These are phyloP conservation scores for Picea mariana DNA, from an alignment of 83 land plant genomes.

Conservation along the genomic window DNA sequence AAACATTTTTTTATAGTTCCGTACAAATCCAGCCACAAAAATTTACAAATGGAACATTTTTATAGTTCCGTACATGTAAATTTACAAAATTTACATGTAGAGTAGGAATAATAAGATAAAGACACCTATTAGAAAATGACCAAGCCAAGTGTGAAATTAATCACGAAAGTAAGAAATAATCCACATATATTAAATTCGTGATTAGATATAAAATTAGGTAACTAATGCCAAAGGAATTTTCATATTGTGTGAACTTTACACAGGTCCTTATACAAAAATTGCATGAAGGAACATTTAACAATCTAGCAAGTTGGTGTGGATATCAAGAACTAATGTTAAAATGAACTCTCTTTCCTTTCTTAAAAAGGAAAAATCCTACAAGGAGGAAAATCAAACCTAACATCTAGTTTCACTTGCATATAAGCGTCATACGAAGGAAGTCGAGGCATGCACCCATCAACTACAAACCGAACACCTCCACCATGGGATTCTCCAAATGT, in stretches of 20 bases:
- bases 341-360: neutral
- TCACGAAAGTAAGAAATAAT: neutral
- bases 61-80: neutral
- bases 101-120: neutral
- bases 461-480: no score
- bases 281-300: neutral
- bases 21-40: no score
- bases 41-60: neutral
- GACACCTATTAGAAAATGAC: neutral
- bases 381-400: conserved; percentile 57
- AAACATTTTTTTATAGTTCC: neutral
- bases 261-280: neutral
- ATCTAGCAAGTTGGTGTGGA: neutral
- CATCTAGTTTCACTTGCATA: conserved; percentile 84
- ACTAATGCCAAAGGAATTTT: neutral
- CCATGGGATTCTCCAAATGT: no score
- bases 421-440: no score
- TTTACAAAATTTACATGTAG: neutral
- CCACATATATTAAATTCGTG: no score
- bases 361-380: neutral
- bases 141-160: neutral
- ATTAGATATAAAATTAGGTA: neutral
- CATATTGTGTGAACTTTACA: no score
- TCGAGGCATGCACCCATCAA: no score
- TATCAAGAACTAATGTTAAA: neutral